Evolutionary conservation across 306 rosid species (phyloP), one percentile per base, ranked within the genome.

Genomic region (Cicer arietinum): DNA sequence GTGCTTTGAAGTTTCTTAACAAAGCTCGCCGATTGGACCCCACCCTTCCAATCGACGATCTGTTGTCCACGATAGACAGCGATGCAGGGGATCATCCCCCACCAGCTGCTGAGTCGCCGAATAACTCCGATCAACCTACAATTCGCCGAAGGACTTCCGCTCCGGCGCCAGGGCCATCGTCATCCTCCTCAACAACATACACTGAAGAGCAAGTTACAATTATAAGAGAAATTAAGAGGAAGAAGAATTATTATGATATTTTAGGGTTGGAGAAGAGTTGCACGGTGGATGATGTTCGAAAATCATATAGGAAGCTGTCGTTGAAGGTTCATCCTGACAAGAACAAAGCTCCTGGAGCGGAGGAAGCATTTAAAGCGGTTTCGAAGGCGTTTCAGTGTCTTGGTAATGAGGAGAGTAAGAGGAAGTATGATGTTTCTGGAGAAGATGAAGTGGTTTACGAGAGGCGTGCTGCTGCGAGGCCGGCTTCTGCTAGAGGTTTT

Each of bases 11-110:
- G 76, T 94, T 94, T 69, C 59, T 90, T 4, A 37, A 74, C 8
- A 94, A 94, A 84, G 99, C 99, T 79, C 89, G 89, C 56, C 96
- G 97, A 47, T 95, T 94, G 41, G 96, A 94, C 66, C 97, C 99
- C 10, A 39, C 84, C 0, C 74, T 94, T 7, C 81, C 93, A 3
- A 81, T 92, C 4, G 95, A 83, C 71, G 99, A 92, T 80, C 89
- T 92, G 10, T 60, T 94, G 37, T 70, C 81, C 6, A 22, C 70
- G 0, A 3, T 71, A 22, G 65, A 71, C 14, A 83, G 65, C 10
- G 83, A 78, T 3, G 52, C 86, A 10, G 76, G 63, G 45, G 89
- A 79, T 16, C 83, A 44, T 45, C 40, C 86, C n/a, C 12, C 40
- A 11, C 81, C 17, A n/a, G 78, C 80, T n/a, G 64, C 47, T 0